A percentile compares a stretch with the other conserved stretches of the same genome.
These are phyloP conservation scores for Lactuca saligna DNA, from an alignment of 129 eudicot species.

Conservation along the genomic window DNA sequence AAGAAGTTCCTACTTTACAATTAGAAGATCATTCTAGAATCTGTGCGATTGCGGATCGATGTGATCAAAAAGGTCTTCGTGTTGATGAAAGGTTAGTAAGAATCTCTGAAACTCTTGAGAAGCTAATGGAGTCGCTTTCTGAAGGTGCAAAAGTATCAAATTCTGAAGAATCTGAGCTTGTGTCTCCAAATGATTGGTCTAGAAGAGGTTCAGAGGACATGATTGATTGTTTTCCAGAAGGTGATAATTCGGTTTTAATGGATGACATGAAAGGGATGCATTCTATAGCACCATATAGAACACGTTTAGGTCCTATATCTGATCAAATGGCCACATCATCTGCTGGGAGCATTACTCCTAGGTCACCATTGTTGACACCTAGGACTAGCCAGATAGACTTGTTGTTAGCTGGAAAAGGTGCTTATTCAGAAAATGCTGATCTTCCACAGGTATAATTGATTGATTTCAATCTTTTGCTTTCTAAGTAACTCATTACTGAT, in stretches of 20 bases:
- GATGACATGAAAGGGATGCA: constrained; percentile 79
- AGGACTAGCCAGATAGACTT: constrained; percentile 69
- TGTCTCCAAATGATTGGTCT: constrained; percentile 96
- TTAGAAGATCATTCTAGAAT: constrained; percentile 97
- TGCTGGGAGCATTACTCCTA: constrained; percentile 97
- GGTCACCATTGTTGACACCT: constrained; percentile 91
- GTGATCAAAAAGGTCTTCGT: constrained; percentile 88
- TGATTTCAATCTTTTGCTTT: neutral
- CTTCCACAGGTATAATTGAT: constrained; percentile 65
- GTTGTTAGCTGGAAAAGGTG: constrained; percentile 81
- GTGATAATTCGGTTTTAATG: constrained; percentile 56
- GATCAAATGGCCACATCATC: constrained; percentile 96
- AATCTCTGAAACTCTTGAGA: constrained; percentile 87
- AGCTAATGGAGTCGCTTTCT: constrained; percentile 72
- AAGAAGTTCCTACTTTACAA: constrained; percentile 88
- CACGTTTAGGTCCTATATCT: constrained; percentile 94
- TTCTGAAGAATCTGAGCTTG: constrained; percentile 78
- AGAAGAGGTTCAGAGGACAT: constrained; percentile 96
- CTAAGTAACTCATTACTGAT: constrained; percentile 8
- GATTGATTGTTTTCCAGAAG: constrained; percentile 86
- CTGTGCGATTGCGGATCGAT: constrained; percentile 93
- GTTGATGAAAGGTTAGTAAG: constrained; percentile 82
- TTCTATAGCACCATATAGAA: constrained; percentile 78
- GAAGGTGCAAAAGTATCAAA: constrained; percentile 81
- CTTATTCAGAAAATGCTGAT: constrained; percentile 82